Percentiles rank a stretch among this genome's conserved stretches.
Evolutionary conservation across 176 grass and related monocot genomes (phyloP).

Genomic region (Saccharum officinarum): DNA sequence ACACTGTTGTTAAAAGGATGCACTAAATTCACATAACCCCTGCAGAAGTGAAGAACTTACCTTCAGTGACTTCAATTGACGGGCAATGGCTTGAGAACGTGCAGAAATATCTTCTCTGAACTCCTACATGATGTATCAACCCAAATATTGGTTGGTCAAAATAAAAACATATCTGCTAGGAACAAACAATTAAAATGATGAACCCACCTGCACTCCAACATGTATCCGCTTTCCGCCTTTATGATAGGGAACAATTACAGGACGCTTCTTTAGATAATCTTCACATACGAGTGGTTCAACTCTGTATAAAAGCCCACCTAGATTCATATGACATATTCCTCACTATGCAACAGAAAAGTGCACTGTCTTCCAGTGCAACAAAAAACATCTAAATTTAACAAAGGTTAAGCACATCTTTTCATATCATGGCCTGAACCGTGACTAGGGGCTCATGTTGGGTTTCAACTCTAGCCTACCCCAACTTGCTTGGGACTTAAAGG

Average conservation of each 20-base stretch:
- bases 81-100: constrained; percentile 54
- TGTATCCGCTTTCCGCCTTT: constrained; percentile 96
- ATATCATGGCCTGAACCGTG: neutral
- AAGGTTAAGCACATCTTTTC: constrained; percentile 16
- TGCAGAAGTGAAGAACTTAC: constrained; percentile 33
- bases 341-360: constrained; percentile 50
- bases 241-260: constrained; percentile 93
- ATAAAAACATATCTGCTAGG: constrained; percentile 14
- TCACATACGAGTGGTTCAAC: constrained; percentile 98
- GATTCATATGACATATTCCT: constrained; percentile 58
- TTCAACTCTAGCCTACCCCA: no score
- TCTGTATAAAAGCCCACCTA: constrained; percentile 75
- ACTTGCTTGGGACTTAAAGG: no score
- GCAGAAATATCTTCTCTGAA: constrained; percentile 70
- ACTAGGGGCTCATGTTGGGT: no score
- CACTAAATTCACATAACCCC: constrained; percentile 6
- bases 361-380: constrained; percentile 40
- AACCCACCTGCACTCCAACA: constrained; percentile 77
- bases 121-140: constrained; percentile 59
- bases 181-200: constrained; percentile 28
- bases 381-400: constrained; percentile 17
- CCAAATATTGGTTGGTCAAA: constrained; percentile 14
- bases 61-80: constrained; percentile 66
- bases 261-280: constrained; percentile 75
- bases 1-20: neutral